Conservation (phyloP, 768 basidiomycete genomes). For the Suillus weaverae region DNA sequence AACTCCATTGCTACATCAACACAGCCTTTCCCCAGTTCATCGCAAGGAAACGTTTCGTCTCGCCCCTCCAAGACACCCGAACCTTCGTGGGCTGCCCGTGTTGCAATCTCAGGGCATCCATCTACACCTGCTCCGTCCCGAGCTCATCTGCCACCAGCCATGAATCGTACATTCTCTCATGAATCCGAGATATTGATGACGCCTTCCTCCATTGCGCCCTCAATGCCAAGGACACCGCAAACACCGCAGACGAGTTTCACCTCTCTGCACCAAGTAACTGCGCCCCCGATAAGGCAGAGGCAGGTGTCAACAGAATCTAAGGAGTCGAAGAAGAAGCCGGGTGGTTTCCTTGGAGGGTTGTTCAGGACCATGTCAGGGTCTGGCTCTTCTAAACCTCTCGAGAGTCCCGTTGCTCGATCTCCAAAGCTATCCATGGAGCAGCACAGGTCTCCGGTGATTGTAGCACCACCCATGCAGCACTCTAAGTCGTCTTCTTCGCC, state of each 20-base stretch:
- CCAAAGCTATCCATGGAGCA: constrained; percentile 23
- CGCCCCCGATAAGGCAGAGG: constrained; percentile 24
- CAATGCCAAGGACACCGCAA: constrained; percentile 34
- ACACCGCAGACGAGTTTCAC: constrained; percentile 22
- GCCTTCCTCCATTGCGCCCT: constrained; percentile 61
- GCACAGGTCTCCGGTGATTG: constrained; percentile 10
- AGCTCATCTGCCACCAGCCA: constrained; percentile 20
- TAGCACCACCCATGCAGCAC: constrained; percentile 1
- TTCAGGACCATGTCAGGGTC: constrained; percentile 34
- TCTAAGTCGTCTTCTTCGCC: constrained; percentile 16
- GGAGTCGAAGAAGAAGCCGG: constrained; percentile 33
- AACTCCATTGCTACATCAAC: constrained; percentile 22
- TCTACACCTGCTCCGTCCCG: constrained; percentile 32
- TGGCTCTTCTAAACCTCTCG: constrained; percentile 29
- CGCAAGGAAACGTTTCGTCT: constrained; percentile 1
- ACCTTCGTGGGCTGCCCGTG: constrained; percentile 23
- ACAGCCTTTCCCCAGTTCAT: constrained; percentile 30
- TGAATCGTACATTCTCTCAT: constrained; percentile 41
- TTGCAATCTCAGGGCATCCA: constrained; percentile 30
- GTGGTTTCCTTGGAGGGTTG: constrained; percentile 28
- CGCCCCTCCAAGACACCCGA: background rate
- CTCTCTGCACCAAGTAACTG: constrained; percentile 8
- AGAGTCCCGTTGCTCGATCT: constrained; percentile 24
- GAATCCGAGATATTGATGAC: constrained; percentile 59
- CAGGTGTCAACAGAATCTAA: constrained; percentile 32